Evolutionary conservation across 768 basidiomycete species (phyloP), one percentile per base, ranked within the genome.

Genomic region (Leccinum truebloodii): DNA sequence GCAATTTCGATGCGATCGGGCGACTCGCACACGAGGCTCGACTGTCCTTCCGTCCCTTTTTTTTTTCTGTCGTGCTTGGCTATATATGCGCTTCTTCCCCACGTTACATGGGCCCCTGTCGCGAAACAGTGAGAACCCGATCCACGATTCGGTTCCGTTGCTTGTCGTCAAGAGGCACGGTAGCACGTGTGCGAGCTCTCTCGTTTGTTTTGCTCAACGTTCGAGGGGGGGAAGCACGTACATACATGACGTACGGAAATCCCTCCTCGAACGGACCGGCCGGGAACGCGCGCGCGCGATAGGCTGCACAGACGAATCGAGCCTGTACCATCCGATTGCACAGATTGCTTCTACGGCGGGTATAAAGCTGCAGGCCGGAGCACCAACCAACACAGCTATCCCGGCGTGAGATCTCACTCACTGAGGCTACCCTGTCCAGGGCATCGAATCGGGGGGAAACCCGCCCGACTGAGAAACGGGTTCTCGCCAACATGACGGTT

Each of bases 81-180:
- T 41, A 41, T 41, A 41, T 30, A 9, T 12, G 54, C 34, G 34
- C 26, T 20, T 46, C 46, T 35, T 35, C 66, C 63, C 59, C 69
- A 65, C 61, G 69, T 61, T 57, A 6, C 56, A 61, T 39, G 55
- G 57, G 4, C 56, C 61, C 63, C 63, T 34, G 44, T 46, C n/a
- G 32, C n/a, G 20, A 26, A 55, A 26, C 39, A 52, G 57, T 53
- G 22, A 35, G 59, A 57, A 46, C 44, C 20, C 20, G 44, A 46
- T 22, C 6, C 44, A 46, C 44, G 44, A 46, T 46, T 46, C n/a
- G n/a, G 44, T 44, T 20, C 44, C n/a, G n/a, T 44, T 46, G 20
- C 20, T 46, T 6, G 44, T 46, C 44, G 44, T 46, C 44, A 46
- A 46, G 44, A 46, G 44, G 20, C 44, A 46, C 44, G 44, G 44